Evolutionary conservation across 2,329 filamentous ascomycete genomes (phyloP).

Genomic region (Claviceps citrina): DNA sequence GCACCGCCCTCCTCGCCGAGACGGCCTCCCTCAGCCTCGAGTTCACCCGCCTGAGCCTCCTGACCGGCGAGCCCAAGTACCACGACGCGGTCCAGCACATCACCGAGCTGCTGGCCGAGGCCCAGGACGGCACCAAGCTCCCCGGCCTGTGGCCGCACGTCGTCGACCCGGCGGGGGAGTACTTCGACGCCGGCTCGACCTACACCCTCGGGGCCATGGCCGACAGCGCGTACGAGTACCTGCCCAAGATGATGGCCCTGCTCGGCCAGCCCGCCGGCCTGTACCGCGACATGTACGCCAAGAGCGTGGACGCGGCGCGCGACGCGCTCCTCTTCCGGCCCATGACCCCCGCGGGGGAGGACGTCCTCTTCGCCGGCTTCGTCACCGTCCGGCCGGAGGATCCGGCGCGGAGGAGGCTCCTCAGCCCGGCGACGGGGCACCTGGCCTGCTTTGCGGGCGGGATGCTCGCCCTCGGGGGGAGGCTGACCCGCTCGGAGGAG

Average conservation of each 20-base stretch:
- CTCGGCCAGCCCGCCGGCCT: constrained; percentile 43
- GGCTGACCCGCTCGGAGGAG: constrained; percentile 41
- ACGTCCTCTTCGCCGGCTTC: constrained; percentile 47
- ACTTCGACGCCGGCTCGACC: constrained; percentile 44
- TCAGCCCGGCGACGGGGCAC: constrained; percentile 5
- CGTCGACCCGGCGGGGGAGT: constrained; percentile 42
- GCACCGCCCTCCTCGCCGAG: constrained; percentile 35
- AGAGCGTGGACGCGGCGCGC: constrained; percentile 42
- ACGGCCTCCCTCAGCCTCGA: constrained; percentile 55
- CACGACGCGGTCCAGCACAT: constrained; percentile 60
- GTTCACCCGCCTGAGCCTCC: constrained; percentile 54
- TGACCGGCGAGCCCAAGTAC: constrained; percentile 55
- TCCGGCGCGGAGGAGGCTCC: constrained; percentile 11
- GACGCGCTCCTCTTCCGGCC: constrained; percentile 55
- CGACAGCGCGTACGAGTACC: constrained; percentile 44
- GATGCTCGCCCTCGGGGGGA: constrained; percentile 52
- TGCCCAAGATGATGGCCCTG: constrained; percentile 47
- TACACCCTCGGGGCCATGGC: constrained; percentile 36
- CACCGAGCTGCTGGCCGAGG: constrained; percentile 47
- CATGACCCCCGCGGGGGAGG: constrained; percentile 42
- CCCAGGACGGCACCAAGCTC: constrained; percentile 51
- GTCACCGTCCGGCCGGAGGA: constrained; percentile 21
- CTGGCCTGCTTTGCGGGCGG: constrained; percentile 44
- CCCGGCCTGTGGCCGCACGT: constrained; percentile 60
- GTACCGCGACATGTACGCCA: constrained; percentile 50